Percentiles rank a stretch among this genome's conserved stretches.
phyloP scores from a whole-genome alignment of 1,284 basidiomycete species.

The Leucoagaricus sp. region DNA sequence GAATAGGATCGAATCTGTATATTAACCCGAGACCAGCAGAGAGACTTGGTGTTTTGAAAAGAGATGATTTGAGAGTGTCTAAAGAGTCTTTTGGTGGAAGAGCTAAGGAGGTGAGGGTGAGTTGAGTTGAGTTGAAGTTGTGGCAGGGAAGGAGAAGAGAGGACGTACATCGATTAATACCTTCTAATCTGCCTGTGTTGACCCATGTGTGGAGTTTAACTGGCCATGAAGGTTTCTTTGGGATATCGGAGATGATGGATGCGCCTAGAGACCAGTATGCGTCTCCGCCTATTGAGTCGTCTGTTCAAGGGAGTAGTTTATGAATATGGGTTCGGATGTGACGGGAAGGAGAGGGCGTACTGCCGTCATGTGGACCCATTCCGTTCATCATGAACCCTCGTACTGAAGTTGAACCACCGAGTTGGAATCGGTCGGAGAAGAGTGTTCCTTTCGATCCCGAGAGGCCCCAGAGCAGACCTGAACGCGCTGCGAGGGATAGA shows the following conservation, averaged over 20 bases:
- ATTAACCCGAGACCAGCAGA: conserved; percentile 91
- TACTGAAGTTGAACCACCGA: conserved; percentile 92
- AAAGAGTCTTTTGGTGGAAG: conserved; percentile 11
- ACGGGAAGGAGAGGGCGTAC: conserved; percentile 42
- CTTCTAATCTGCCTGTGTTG: conserved; percentile 85
- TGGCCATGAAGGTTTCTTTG: conserved; percentile 83
- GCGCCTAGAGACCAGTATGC: conserved; percentile 84
- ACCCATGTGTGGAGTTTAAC: conserved; percentile 85
- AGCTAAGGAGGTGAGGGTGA: not conserved
- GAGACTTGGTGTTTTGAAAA: conserved; percentile 47
- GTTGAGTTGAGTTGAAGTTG: not conserved
- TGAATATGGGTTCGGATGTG: not conserved
- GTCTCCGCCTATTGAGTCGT: conserved; percentile 88
- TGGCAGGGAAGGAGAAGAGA: not conserved
- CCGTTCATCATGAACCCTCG: conserved; percentile 86
- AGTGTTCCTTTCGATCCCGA: conserved; percentile 39
- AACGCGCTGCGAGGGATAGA: conserved; percentile 61
- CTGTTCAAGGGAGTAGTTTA: conserved; percentile 30
- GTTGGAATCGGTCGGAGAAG: conserved; percentile 88
- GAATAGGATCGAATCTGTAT: conserved; percentile 83
- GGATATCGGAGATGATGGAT: conserved; percentile 82
- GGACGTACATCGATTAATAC: conserved; percentile 57
- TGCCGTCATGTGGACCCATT: conserved; percentile 81
- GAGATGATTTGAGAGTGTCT: conserved; percentile 34
- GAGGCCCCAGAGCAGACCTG: conserved; percentile 65